Base-by-base conservation (phyloP, 768 basidiomycete genomes). In the Kwoniella dejecticola region DNA sequence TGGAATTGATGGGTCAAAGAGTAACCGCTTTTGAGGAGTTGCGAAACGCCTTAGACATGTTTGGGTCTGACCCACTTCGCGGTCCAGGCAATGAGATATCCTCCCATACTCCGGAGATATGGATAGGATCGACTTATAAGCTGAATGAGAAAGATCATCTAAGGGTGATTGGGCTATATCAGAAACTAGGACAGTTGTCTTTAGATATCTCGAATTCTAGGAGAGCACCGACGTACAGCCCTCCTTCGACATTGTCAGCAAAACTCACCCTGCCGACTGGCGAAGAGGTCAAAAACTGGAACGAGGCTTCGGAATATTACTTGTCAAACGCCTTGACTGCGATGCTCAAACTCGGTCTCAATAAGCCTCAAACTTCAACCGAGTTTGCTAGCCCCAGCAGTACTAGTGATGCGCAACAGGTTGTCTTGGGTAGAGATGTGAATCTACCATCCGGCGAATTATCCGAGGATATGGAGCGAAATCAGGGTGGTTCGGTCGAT, bases 151-250 rank as follows among this genome's bases (percentile, higher is more conserved):
- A 64, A 41, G 77, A 78, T 31, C 68, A 63, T 31, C 47, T 65
- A n/a, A 66, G 77, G 23, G 68, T 64, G 4, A 77, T 79, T 41
- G 76, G 71, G 0, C 38, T 79, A 17, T 36, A 49, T 15, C 77
- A 79, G 59, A 79, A 79, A 55, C 40, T 79, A 4, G 77, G 77
- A 23, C 67, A 74, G 19, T 33, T 79, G 7, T 69, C 72, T 2
- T 38, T 77, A 2, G 57, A 71, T 11, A 61, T 75, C 29, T 41
- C 52, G 4, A 47, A 33, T 29, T 45, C 40, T 33, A 31, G 41
- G 48, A 33, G 7, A 42, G 45, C 45, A 21, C 47, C 63, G 4
- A n/a, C 21, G 7, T 40, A 26, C 29, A 47, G 19, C 15, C 12
- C 36, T 21, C 24, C 50, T 40, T n/a, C n/a, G n/a, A 13, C 31